Base-by-base conservation (phyloP, 305 asterid genomes). In the Fraxinus angustifolia region DNA sequence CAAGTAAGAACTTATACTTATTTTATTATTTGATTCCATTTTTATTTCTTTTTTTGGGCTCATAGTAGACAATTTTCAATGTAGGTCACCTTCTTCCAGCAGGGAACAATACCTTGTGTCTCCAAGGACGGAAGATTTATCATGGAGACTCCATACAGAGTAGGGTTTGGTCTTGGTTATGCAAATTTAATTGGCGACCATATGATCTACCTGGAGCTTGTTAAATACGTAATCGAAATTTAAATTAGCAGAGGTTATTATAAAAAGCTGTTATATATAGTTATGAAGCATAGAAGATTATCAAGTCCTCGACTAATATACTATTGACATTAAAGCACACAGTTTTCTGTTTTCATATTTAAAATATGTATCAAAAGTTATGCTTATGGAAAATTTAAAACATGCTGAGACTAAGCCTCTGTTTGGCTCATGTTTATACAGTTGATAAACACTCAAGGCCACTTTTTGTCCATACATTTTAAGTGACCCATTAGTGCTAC, bases 81-180 rank as follows among this genome's bases (percentile, higher is more conserved):
- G 53, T 91, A 96, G 99, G 92, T 96, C 84, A 93, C 98, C 35
- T 94, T 96, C 93, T 96, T 96, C 89, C 95, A 89, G 89, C 99
- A 96, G 88, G 98, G 99, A 35, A 96, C 98, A 17, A 93, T 96
- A 79, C 98, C 99, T 83, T 96, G 98, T 83, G 97, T 96, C 70
- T 90, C 98, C 26, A 92, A 86, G 86, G 99, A 96, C 81, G 99
- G 99, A 50, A 91, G 97, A 90, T 90, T 91, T 76, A 91, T 96
- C 78, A 96, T 94, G 98, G 98, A 96, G 89, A 80, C 95, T 81
- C 97, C 98, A 79, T 90, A 85, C 92, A 91, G 89, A 83, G 99
- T 96, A 91, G 81, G 97, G 23, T 85, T 87, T 76, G 7, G 62
- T 80, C 76, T 48, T 74, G 70, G 74, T 83, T 65, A 48, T 62